phyloP scores from a whole-genome alignment of 2,329 filamentous ascomycete species.

The Hypomyces perniciosus region DNA sequence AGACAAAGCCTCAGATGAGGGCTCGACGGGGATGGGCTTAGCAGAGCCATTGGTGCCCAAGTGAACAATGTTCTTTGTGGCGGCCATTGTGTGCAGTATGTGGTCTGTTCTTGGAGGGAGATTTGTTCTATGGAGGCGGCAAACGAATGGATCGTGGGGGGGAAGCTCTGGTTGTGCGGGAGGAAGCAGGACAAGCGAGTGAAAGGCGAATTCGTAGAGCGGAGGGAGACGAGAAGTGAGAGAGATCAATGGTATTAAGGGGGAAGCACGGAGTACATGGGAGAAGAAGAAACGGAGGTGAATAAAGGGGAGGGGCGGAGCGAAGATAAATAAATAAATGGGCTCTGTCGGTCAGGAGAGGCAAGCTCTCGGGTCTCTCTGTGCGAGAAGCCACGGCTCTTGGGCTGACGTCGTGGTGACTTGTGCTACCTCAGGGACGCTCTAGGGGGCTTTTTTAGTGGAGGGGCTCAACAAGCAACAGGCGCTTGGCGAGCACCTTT shows the following conservation, averaged over 20 bases:
- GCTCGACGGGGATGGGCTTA: conserved; percentile 39
- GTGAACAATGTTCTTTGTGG: conserved; percentile 38
- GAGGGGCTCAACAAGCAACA: conserved; percentile 8
- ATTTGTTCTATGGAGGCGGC: not conserved
- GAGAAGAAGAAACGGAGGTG: conserved; percentile 17
- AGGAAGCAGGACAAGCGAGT: conserved; percentile 1
- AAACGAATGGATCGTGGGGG: not conserved
- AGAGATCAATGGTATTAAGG: conserved; percentile 20
- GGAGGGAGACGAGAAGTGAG: not conserved
- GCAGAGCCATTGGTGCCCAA: conserved; percentile 26
- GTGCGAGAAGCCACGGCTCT: not conserved
- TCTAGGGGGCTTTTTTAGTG: conserved; percentile 3
- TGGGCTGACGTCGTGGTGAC: conserved; percentile 12
- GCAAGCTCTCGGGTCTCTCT: not conserved
- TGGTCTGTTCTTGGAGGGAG: not conserved
- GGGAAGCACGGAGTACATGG: conserved; percentile 11
- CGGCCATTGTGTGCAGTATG: conserved; percentile 31
- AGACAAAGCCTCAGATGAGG: conserved; percentile 59
- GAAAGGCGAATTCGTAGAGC: conserved; percentile 4
- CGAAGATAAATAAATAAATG: no score
- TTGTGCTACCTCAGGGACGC: not conserved
- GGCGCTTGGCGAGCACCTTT: not conserved
- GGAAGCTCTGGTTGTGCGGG: not conserved
- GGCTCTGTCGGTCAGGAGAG: not conserved
- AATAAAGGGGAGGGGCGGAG: not conserved